Conservation (phyloP, 164 flowering plant species). For the Cinnamomum micranthum region DNA sequence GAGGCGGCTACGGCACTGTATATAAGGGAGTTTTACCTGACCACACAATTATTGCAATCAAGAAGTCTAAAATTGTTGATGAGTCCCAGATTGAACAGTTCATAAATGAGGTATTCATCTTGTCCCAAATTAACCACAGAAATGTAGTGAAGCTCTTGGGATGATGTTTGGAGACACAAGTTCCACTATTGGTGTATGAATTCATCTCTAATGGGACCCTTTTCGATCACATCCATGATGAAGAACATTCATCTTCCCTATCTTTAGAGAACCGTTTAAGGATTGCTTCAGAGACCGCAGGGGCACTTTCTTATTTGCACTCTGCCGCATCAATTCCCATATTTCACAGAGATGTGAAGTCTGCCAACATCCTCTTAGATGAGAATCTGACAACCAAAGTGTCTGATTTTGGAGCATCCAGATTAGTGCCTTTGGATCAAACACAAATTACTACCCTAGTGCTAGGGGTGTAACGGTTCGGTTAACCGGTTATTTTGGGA, state of each 20-base stretch:
- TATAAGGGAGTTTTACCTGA: slow-evolving; percentile 2
- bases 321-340: slow-evolving; percentile 4
- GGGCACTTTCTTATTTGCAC: slow-evolving; percentile 7
- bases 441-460: neutral
- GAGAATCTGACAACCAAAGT: neutral
- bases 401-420: slow-evolving; percentile 4
- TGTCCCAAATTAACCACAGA: slow-evolving; percentile 36
- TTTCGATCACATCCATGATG: neutral
- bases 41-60: neutral
- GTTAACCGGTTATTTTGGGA: too few species aligned
- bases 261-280: neutral
- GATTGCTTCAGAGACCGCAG: slow-evolving; percentile 1
- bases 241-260: neutral
- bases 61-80: slow-evolving; percentile 4
- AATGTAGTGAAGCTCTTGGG: slow-evolving; percentile 40
- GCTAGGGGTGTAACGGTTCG: too few species aligned
- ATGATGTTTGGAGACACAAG: slow-evolving; percentile 33
- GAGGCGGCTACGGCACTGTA: slow-evolving; percentile 5
- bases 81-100: slow-evolving; percentile 2
- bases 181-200: slow-evolving; percentile 4
- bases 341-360: slow-evolving; percentile 7
- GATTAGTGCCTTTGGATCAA: slow-evolving; percentile 2
- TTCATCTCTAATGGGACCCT: slow-evolving; percentile 7
- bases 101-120: slow-evolving; percentile 5
- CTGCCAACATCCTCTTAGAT: slow-evolving; percentile 3